Evolutionary conservation across 768 basidiomycete species (phyloP).

Genomic region (Strobilomyces confusus): DNA sequence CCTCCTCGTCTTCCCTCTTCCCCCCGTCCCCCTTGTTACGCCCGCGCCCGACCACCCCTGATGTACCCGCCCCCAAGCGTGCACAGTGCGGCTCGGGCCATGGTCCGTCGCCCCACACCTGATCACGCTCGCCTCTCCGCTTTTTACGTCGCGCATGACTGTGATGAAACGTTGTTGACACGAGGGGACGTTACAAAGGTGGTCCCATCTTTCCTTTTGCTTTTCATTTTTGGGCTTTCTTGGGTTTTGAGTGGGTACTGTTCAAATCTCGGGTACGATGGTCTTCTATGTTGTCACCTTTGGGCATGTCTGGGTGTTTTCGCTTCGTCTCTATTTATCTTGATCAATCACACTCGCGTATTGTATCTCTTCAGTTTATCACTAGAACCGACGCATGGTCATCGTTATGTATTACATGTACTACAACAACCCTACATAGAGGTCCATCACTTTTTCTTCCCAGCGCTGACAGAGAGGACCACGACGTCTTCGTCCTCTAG

Average conservation of each 20-base stretch:
- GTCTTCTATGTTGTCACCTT: background rate
- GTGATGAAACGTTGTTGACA: slow-evolving; percentile 22
- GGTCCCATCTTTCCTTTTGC: slow-evolving; percentile 5
- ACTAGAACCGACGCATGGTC: slow-evolving; percentile 12
- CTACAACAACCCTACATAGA: slow-evolving; percentile 6
- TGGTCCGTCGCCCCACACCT: slow-evolving; percentile 16
- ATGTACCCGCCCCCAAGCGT: slow-evolving; percentile 11
- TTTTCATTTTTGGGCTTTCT: slow-evolving; percentile 18
- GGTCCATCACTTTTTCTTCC: slow-evolving; percentile 61
- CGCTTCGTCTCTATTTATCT: slow-evolving; percentile 8
- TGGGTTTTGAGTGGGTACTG: slow-evolving; percentile 3
- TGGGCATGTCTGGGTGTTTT: slow-evolving; percentile 7
- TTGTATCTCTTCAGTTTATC: slow-evolving; percentile 21
- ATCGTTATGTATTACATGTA: slow-evolving; percentile 10
- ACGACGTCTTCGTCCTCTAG: slow-evolving; percentile 88
- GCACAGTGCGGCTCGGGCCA: slow-evolving; percentile 6
- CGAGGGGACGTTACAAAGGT: slow-evolving; percentile 13
- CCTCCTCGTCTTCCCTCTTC: slow-evolving; percentile 12
- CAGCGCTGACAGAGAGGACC: slow-evolving; percentile 70
- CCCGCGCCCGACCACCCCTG: slow-evolving; percentile 20
- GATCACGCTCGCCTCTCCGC: slow-evolving; percentile 7
- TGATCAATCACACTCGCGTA: slow-evolving; percentile 16
- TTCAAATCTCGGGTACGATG: background rate
- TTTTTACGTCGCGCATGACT: slow-evolving; percentile 22
- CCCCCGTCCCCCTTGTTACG: slow-evolving; percentile 23